These are phyloP conservation scores for Bipolaris oryzae DNA, from an alignment of 2,329 filamentous ascomycete genomes.

Conservation along the genomic window DNA sequence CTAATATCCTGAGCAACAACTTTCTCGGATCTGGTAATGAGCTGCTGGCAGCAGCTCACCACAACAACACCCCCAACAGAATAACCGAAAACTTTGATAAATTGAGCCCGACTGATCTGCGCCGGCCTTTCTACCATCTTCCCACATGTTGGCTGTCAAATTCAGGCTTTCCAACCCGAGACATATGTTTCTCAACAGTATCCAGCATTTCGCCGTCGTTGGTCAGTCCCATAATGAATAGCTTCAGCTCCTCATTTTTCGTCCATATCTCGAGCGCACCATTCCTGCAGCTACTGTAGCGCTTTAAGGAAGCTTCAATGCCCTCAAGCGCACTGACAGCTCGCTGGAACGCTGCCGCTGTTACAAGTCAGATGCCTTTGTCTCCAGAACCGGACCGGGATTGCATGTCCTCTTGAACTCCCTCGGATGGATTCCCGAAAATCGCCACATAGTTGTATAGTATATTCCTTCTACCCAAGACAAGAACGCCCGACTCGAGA, in stretches of 20 bases:
- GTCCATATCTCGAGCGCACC: not conserved
- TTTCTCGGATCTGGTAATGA: not conserved
- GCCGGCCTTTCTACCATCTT: not conserved
- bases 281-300: not conserved
- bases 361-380: not conserved
- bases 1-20: not conserved
- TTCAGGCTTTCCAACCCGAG: not conserved
- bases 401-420: constrained; percentile 1
- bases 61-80: not conserved
- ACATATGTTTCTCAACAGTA: not conserved
- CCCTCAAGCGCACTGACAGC: not conserved
- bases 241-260: not conserved
- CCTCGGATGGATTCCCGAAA: not conserved
- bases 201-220: not conserved
- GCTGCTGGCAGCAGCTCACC: not conserved
- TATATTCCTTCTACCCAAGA: not conserved
- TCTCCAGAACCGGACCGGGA: not conserved
- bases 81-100: not conserved
- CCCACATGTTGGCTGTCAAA: not conserved
- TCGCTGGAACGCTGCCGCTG: constrained; percentile 1
- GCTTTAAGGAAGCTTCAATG: not conserved
- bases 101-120: not conserved
- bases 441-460: not conserved
- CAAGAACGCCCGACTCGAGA: not conserved
- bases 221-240: not conserved